Base-by-base conservation (phyloP, 441 rosid genomes). In the Biscutella auriculata region DNA sequence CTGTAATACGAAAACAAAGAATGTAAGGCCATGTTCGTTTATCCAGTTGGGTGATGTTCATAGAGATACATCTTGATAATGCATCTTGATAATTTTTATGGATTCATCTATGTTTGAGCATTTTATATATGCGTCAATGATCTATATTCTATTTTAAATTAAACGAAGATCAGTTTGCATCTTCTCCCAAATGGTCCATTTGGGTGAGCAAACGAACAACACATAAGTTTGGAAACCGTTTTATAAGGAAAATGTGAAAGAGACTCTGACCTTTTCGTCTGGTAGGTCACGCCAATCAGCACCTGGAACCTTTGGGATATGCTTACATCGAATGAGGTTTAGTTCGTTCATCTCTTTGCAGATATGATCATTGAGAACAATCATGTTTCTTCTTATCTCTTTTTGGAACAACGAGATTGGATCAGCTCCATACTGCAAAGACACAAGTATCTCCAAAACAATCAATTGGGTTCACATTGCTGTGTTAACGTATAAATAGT, bases 241-340 rank as follows among this genome's bases (percentile, higher is more conserved):
- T n/a, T n/a, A n/a, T n/a, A n/a, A n/a, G n/a, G n/a, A n/a, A n/a
- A n/a, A n/a, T n/a, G n/a, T n/a, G n/a, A n/a, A n/a, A n/a, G n/a
- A n/a, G n/a, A n/a, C n/a, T n/a, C n/a, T n/a, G 54, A 87, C 95
- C 90, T 81, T 82, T 63, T 82, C 93, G 4, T 79, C 75, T 1
- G 80, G 87, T 19, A 91, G 88, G 44, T 82, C 81, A 50, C 79
- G 96, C 96, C 98, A 91, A 72, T 91, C 96, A 45, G 95, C 75
- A 68, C 95, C 96, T 10, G 98, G 96, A 3, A 70, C 74, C 69
- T 78, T 91, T 40, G 93, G 96, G 51, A 87, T 85, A 36, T 27
- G 75, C 69, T 79, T 73, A 47, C 96, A 91, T 25, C 96, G 68
- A 19, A 74, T 88, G 52, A 81, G 65, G 70, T 91, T 88, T 53